Base-by-base conservation (phyloP, 768 basidiomycete genomes). In the Erythrobasidium yunnanense region DNA sequence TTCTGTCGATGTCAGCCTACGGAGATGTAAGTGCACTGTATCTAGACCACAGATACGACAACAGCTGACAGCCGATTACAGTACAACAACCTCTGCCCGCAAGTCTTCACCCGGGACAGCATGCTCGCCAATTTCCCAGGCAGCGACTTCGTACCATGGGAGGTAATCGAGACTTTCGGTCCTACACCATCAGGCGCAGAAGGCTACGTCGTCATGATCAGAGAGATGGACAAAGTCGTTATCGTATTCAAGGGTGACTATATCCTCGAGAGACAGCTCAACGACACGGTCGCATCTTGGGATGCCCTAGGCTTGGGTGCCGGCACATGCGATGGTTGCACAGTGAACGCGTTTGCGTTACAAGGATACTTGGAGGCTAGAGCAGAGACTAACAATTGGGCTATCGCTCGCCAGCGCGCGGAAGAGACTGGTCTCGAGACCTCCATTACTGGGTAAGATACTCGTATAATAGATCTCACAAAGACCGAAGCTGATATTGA, bases 291-390 rank as follows among this genome's bases (percentile, higher is more conserved):
- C 15, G 42, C 52, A 1, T 27, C 35, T 5, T 69, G 66, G 67
- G 42, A 54, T 4, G 20, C 18, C 34, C 25, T 69, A 4, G 68
- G 68, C 25, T 38, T 69, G 5, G 55, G 55, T 27, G n/a, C n/a
- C n/a, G 54, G 50, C 51, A 33, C 5, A 18, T 69, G 68, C 49
- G 3, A 33, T 1, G 52, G 45, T 17, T 69, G 68, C 46, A 71
- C 70, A 0, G 72, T 69, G 2, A 70, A 73, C 54, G 67, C 66
- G 2, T 65, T 47, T 1, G 70, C 70, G 22, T 23, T 66, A 0
- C 65, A 68, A 20, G 70, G 66, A 0, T 73, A 73, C 70, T 57
- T 72, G 52, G 72, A 73, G 57, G 71, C 68, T 15, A 58, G 55
- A 57, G 62, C 68, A 50, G 57, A 47, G 1, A 73, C 71, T 17